Evolutionary conservation across 2,329 filamentous ascomycete species (phyloP), one percentile per base, ranked within the genome.

Genomic region (Pseudogymnoascus verrucosus): DNA sequence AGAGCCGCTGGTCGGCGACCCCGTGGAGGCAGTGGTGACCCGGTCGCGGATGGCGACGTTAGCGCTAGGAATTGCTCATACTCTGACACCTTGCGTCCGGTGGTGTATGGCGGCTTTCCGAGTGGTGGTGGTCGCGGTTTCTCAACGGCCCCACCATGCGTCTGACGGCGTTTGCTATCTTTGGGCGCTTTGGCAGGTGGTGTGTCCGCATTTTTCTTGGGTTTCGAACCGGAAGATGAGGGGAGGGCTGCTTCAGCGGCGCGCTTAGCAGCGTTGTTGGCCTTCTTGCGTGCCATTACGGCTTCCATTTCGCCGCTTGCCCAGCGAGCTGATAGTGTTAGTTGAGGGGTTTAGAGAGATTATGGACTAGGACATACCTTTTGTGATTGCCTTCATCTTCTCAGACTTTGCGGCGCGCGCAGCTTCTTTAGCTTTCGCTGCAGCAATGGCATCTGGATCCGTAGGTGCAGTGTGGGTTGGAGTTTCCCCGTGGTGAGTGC

Each of bases 281-380:
- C 82, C 68, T 84, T 84, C 62, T 83, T 79, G 71, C 85, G 85
- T 67, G 82, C 80, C 60, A 85, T 83, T n/a, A 83, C 84, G 12
- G 77, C 78, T 10, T 79, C 78, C 84, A 86, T 86, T 61, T 82
- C 82, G 16, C 84, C 84, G 31, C 82, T 84, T 57, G 81, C 80
- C 84, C 84, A 86, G 64, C 84, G 82, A 65, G 80, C 62, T 63
- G 47, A 40, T 5, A 11, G 36, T 61, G 59, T 61, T 61, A 61
- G 59, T 28, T 19, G 7, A 1, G 7, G n/a, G 4, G 10, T 10
- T 28, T 31, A 5, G 12, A 14, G 31, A 21, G 28, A 23, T 16
- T 7, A 40, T 40, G 14, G 31, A 4, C 14, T 37, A 6, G 34
- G 19, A 8, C n/a, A 39, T 63, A 63, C 63, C 63, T 64, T 64